These are phyloP conservation scores for Wakefieldia striispora DNA, from an alignment of 768 basidiomycete genomes.

Conservation along the genomic window DNA sequence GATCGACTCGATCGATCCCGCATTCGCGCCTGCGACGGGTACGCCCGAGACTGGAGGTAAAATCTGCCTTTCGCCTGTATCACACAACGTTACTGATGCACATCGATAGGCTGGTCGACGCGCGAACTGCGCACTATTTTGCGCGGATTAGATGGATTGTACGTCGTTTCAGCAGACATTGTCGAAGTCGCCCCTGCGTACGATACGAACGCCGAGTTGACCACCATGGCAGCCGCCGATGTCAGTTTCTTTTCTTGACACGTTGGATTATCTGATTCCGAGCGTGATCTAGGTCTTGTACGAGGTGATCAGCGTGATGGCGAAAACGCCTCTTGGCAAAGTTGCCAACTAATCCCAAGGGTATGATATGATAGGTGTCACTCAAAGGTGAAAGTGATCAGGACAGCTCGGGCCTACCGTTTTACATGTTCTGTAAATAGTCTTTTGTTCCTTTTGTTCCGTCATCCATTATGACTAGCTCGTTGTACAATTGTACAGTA, in stretches of 20 bases:
- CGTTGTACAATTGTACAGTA: no score
- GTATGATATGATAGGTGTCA: no score
- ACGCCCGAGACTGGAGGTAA: slow-evolving; percentile 55
- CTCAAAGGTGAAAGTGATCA: no score
- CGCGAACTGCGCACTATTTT: slow-evolving; percentile 77
- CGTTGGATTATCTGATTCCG: neutral
- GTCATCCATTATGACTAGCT: no score
- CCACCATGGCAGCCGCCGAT: slow-evolving; percentile 63
- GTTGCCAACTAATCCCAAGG: slow-evolving; percentile 26
- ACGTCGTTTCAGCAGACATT: slow-evolving; percentile 78
- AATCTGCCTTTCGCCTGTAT: no score
- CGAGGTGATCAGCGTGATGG: slow-evolving; percentile 77
- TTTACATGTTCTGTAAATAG: neutral
- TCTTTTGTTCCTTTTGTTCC: neutral
- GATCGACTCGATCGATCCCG: slow-evolving; percentile 81
- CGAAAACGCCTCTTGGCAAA: slow-evolving; percentile 74
- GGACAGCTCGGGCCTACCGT: neutral
- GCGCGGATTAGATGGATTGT: slow-evolving; percentile 69
- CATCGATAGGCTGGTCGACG: slow-evolving; percentile 58
- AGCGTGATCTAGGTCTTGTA: slow-evolving; percentile 52
- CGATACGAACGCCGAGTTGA: slow-evolving; percentile 63
- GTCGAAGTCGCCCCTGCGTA: slow-evolving; percentile 87
- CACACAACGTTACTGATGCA: no score
- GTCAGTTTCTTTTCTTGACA: slow-evolving; percentile 31
- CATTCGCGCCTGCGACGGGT: slow-evolving; percentile 80